A percentile compares a stretch with the other conserved stretches of the same genome.
Evolutionary conservation across 75 land plant genomes (phyloP).

Genomic region (Gnetum montanum): DNA sequence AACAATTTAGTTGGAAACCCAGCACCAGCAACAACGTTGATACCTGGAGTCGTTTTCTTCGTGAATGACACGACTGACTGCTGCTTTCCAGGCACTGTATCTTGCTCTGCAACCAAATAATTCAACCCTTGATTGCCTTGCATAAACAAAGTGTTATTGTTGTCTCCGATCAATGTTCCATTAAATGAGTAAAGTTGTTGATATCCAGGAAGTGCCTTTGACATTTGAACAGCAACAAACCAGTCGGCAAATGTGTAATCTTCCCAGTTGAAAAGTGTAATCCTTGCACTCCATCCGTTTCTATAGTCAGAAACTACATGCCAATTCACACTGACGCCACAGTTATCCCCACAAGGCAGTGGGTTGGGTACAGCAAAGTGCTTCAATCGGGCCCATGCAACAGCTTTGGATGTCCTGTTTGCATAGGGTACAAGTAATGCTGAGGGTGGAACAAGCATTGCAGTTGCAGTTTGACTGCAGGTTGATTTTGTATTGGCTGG

Average conservation of each 20-base stretch:
- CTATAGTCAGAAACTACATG: conserved; percentile 63
- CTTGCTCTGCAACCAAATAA: conserved; percentile 25
- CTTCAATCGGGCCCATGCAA: conserved; percentile 55
- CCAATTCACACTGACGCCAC: conserved; percentile 93
- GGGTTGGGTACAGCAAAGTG: conserved; percentile 30
- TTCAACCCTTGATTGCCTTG: conserved; percentile 54
- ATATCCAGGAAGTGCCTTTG: conserved; percentile 42
- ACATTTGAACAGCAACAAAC: conserved; percentile 63
- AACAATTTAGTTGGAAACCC: conserved; percentile 64
- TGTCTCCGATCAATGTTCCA: conserved; percentile 32
- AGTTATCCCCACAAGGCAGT: conserved; percentile 75
- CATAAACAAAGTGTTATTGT: conserved; percentile 51
- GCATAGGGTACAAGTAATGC: conserved; percentile 58
- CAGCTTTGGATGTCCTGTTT: conserved; percentile 52
- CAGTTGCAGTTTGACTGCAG: conserved; percentile 32
- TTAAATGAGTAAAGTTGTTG: conserved; percentile 80
- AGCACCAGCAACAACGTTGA: conserved; percentile 37
- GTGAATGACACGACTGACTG: conserved; percentile 81
- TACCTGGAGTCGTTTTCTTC: conserved; percentile 43
- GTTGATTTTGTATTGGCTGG: conserved; percentile 2
- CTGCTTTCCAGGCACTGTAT: conserved; percentile 60
- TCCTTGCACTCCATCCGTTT: conserved; percentile 75
- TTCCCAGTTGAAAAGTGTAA: conserved; percentile 87
- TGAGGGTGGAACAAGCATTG: conserved; percentile 65
- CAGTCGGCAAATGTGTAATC: conserved; percentile 44